Evolutionary conservation across 345 rosid genomes (phyloP), one percentile per base, ranked within the genome.

Genomic region (Hypericum androsaemum): DNA sequence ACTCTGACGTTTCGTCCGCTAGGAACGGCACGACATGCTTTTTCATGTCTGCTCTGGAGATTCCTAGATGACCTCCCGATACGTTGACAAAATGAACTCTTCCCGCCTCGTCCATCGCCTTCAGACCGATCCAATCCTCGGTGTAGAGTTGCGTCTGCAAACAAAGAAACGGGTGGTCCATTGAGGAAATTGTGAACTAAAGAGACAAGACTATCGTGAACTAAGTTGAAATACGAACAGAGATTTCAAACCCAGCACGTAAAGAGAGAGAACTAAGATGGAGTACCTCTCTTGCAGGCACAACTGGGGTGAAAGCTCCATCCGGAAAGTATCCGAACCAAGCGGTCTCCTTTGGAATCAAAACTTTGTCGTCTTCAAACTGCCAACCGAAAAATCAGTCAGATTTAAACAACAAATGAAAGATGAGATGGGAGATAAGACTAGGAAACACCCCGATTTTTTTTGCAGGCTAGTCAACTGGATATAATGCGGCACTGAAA

Each of bases 71-170:
- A 37, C 81, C 81, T 12, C 96, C 95, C 12, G 80, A 37, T 0
- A 84, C 84, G 46, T 65, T 82, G 28, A 84, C 55, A 53, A 59
- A 87, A 58, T 71, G 79, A 8, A 90, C 88, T 69, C 71, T 84
- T 63, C 92, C 86, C 5, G 71, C 77, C 41, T 39, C 77, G 60
- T 90, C 80, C 51, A 90, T 64, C 15, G 72, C 56, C 64, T 71
- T 79, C 37, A 90, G 79, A 47, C 96, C 96, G 36, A 90, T 90
- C 96, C 96, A 90, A 54, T 90, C 98, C 66, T 87, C 96, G 0
- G 8, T 72, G 61, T 90, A 90, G 55, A 87, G 82, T 55, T 74
- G 66, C 43, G 96, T 90, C 98, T 90, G 74, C 59, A 46, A 5
- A 50, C 64, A 37, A 54, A 50, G 28, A 5, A n/a, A 7, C 17